phyloP scores from a whole-genome alignment of 345 rosid species.

The Luvunga scandens region DNA sequence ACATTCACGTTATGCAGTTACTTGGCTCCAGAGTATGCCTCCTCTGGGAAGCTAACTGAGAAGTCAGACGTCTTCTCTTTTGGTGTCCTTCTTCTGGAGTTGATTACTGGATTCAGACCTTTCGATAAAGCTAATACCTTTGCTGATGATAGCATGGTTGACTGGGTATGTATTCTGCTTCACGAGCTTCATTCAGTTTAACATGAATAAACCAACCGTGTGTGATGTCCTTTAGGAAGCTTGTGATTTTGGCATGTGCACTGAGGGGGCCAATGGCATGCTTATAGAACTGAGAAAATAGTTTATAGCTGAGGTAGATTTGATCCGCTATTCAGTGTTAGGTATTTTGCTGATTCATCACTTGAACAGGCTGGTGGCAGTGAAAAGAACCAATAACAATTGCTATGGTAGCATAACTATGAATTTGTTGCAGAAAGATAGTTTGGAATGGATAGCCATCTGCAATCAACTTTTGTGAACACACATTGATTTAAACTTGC shows the following conservation, averaged over 20 bases:
- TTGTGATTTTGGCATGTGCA: background rate
- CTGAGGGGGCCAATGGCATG: background rate
- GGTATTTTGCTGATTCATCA: background rate
- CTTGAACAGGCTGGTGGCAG: background rate
- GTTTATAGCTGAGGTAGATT: background rate
- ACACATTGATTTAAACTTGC: too few species aligned
- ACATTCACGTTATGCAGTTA: constrained; percentile 43
- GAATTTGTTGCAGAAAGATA: background rate
- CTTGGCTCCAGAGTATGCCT: constrained; percentile 90
- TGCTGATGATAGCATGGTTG: constrained; percentile 78
- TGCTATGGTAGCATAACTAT: background rate
- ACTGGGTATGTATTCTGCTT: constrained; percentile 58
- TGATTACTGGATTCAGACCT: constrained; percentile 80
- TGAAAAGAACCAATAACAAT: background rate
- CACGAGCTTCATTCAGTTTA: background rate
- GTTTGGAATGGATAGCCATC: background rate
- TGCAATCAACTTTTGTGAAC: background rate
- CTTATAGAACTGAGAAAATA: background rate
- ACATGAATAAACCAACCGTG: background rate
- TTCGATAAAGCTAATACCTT: constrained; percentile 45
- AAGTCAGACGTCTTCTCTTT: constrained; percentile 88
- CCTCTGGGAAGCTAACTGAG: constrained; percentile 81
- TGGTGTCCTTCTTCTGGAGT: constrained; percentile 84
- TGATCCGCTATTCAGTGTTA: background rate
- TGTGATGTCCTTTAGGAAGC: background rate